Percentiles rank a stretch among this genome's conserved stretches.
Evolutionary conservation across 257 asterid genomes (phyloP).

Genomic region (Nicotiana sylvestris): DNA sequence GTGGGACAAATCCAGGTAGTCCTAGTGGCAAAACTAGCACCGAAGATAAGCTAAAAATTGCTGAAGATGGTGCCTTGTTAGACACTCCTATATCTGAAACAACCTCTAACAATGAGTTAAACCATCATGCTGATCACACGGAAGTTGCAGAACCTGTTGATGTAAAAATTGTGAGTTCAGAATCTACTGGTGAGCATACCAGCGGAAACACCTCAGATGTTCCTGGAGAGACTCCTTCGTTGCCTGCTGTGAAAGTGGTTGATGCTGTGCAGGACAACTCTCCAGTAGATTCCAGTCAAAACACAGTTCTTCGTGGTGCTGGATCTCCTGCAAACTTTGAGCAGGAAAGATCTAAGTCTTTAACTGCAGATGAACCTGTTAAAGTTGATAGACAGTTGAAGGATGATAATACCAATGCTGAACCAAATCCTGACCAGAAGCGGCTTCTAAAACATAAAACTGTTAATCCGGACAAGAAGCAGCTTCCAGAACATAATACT

Average conservation of each 20-base stretch:
- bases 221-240: slow-evolving; percentile 31
- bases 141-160: slow-evolving; percentile 37
- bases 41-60: slow-evolving; percentile 36
- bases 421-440: slow-evolving; percentile 40
- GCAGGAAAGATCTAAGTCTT: slow-evolving; percentile 38
- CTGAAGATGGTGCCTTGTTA: slow-evolving; percentile 34
- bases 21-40: slow-evolving; percentile 28
- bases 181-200: slow-evolving; percentile 32
- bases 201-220: slow-evolving; percentile 34
- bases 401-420: slow-evolving; percentile 37
- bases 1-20: slow-evolving; percentile 31
- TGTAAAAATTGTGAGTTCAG: slow-evolving; percentile 33
- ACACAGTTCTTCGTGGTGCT: slow-evolving; percentile 30
- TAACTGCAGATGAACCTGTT: slow-evolving; percentile 36
- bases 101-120: slow-evolving; percentile 38
- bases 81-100: slow-evolving; percentile 49
- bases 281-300: slow-evolving; percentile 45
- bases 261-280: slow-evolving; percentile 33
- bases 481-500: slow-evolving; percentile 45
- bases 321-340: slow-evolving; percentile 30
- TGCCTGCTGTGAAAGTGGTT: slow-evolving; percentile 30
- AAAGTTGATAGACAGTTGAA: slow-evolving; percentile 32
- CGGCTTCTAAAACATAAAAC: slow-evolving; percentile 44
- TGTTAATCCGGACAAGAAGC: slow-evolving; percentile 29
- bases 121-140: slow-evolving; percentile 31